phyloP scores from a whole-genome alignment of 768 basidiomycete species.

The Tricholoma saponaceum region DNA sequence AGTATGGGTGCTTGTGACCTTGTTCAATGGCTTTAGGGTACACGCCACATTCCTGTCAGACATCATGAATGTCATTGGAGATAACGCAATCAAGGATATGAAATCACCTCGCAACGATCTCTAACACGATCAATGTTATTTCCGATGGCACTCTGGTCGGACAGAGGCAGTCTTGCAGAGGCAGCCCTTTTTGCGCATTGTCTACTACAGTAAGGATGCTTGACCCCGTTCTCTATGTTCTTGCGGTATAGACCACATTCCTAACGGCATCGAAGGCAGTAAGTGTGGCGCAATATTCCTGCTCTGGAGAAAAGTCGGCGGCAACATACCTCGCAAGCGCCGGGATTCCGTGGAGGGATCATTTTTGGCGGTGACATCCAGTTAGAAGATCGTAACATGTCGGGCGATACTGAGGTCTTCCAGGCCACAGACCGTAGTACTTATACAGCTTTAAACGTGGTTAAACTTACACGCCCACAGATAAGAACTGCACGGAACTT shows the following conservation, averaged over 20 bases:
- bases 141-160: background rate
- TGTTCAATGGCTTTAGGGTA: constrained; percentile 5
- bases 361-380: background rate
- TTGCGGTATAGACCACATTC: constrained; percentile 10
- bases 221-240: constrained; percentile 4
- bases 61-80: background rate
- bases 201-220: constrained; percentile 13
- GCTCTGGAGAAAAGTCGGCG: background rate
- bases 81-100: background rate
- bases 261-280: background rate
- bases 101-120: constrained; percentile 4
- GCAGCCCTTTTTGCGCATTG: constrained; percentile 10
- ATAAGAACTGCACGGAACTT: background rate
- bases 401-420: background rate
- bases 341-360: background rate
- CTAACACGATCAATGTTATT: background rate
- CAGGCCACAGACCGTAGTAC: background rate
- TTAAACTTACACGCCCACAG: background rate
- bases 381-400: background rate
- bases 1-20: constrained; percentile 9
- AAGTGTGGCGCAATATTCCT: background rate
- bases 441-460: background rate
- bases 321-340: background rate
- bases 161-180: background rate
- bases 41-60: constrained; percentile 11